Evolutionary conservation across 2,329 filamentous ascomycete species (phyloP).

Genomic region (Hypomyces perniciosus): DNA sequence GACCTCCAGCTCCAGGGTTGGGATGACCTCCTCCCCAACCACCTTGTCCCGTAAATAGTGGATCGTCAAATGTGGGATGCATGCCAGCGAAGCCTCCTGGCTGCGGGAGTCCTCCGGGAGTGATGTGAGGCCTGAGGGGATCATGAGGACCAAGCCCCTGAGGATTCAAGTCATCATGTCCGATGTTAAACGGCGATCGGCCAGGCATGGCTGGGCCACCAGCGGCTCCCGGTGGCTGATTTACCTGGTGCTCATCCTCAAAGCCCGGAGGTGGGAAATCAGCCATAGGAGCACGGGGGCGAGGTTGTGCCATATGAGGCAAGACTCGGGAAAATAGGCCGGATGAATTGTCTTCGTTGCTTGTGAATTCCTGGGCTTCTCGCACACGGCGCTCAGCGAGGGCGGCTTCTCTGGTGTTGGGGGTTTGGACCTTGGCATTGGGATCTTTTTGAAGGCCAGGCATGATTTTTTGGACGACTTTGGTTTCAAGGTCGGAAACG

Average conservation of each 20-base stretch:
- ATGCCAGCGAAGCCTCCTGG: slow-evolving; percentile 69
- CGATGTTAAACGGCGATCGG: slow-evolving; percentile 61
- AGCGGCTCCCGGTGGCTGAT: slow-evolving; percentile 44
- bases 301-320: slow-evolving; percentile 47
- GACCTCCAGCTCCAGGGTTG: slow-evolving; percentile 28
- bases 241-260: slow-evolving; percentile 86
- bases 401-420: too few relatives aligned
- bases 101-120: slow-evolving; percentile 52
- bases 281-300: slow-evolving; percentile 44
- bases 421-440: too few relatives aligned
- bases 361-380: too few relatives aligned
- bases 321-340: slow-evolving; percentile 28
- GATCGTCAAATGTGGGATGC: slow-evolving; percentile 94
- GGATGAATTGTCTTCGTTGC: too few relatives aligned
- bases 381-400: too few relatives aligned
- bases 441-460: slow-evolving; percentile 66
- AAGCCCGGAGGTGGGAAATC: slow-evolving; percentile 86
- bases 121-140: slow-evolving; percentile 64
- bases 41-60: slow-evolving; percentile 62
- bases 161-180: slow-evolving; percentile 83
- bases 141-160: slow-evolving; percentile 80
- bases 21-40: slow-evolving; percentile 34
- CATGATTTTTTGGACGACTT: slow-evolving; percentile 77
- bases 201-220: slow-evolving; percentile 31
- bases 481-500: not conserved